Conservation (phyloP, 306 rosid genomes). For the Pachyrhizus erosus region DNA sequence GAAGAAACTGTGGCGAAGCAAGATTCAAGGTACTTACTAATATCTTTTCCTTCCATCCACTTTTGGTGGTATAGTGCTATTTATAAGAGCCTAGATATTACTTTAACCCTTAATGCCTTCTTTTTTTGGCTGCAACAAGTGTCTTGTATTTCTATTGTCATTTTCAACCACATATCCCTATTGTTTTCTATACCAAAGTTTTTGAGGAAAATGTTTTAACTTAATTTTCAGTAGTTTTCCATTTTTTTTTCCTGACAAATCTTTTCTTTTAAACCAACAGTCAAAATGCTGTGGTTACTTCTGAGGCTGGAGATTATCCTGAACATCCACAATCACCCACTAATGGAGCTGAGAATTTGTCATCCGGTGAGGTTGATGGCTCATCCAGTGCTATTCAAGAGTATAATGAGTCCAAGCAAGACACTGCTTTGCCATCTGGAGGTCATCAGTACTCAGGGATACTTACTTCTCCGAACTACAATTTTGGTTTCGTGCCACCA, state of each 20-base stretch:
- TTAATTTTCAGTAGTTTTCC: conserved; percentile 1
- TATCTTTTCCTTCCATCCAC: background rate
- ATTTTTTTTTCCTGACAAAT: conserved; percentile 32
- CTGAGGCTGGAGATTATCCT: conserved; percentile 71
- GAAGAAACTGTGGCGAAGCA: conserved; percentile 76
- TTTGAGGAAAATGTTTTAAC: conserved; percentile 17
- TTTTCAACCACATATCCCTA: conserved; percentile 26
- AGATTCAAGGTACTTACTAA: conserved; percentile 59
- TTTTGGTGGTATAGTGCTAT: background rate
- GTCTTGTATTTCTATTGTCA: conserved; percentile 12
- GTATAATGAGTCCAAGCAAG: conserved; percentile 75
- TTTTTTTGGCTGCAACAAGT: conserved; percentile 23
- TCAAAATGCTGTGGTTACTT: conserved; percentile 59
- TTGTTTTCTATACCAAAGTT: conserved; percentile 14
- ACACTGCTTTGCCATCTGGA: conserved; percentile 67
- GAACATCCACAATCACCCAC: conserved; percentile 72
- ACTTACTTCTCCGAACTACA: conserved; percentile 68
- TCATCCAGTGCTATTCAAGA: conserved; percentile 69
- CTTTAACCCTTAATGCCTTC: background rate
- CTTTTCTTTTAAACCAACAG: conserved; percentile 50
- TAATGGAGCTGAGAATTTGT: conserved; percentile 57
- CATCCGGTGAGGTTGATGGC: conserved; percentile 71
- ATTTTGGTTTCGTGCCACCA: conserved; percentile 79
- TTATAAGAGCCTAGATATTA: background rate
- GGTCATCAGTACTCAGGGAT: conserved; percentile 72